These are phyloP conservation scores for Penicillium atrosanguineum DNA, from an alignment of 495 filamentous ascomycete species.

Conservation along the genomic window DNA sequence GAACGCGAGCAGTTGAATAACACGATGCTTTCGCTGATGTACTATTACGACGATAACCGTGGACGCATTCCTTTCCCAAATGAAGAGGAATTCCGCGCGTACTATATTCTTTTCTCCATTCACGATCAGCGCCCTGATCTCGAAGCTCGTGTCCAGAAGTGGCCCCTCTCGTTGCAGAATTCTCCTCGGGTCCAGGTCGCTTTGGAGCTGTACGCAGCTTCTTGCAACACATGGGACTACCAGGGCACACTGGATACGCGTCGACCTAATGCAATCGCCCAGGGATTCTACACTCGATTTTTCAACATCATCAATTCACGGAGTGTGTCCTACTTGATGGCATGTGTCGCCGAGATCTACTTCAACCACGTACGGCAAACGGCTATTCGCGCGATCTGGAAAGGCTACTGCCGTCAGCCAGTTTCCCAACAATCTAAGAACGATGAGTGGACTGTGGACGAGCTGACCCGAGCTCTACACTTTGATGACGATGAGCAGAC, in stretches of 20 bases:
- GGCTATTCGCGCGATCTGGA: slow-evolving; percentile 68
- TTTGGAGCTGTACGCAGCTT: slow-evolving; percentile 64
- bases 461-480: slow-evolving; percentile 62
- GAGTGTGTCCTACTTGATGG: slow-evolving; percentile 82
- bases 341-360: slow-evolving; percentile 87
- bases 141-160: slow-evolving; percentile 70
- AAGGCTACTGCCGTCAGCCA: slow-evolving; percentile 51
- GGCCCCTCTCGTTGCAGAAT: slow-evolving; percentile 56
- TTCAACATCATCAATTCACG: slow-evolving; percentile 71
- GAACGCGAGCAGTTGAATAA: slow-evolving; percentile 91
- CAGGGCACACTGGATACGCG: slow-evolving; percentile 63
- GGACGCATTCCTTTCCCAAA: slow-evolving; percentile 57
- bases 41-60: slow-evolving; percentile 78
- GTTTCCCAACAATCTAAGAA: slow-evolving; percentile 65
- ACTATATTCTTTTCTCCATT: slow-evolving; percentile 82
- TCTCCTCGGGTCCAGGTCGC: slow-evolving; percentile 62
- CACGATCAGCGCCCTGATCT: slow-evolving; percentile 67
- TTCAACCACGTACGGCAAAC: slow-evolving; percentile 78
- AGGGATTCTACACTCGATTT: slow-evolving; percentile 66
- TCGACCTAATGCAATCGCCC: slow-evolving; percentile 53
- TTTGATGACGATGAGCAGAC: slow-evolving; percentile 76
- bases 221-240: slow-evolving; percentile 60
- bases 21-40: slow-evolving; percentile 80
- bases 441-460: slow-evolving; percentile 69
- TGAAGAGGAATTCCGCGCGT: slow-evolving; percentile 87